A percentile compares a stretch with the other conserved stretches of the same genome.
phyloP scores from a whole-genome alignment of 768 basidiomycete species.

The Psilocybe cyanescens region DNA sequence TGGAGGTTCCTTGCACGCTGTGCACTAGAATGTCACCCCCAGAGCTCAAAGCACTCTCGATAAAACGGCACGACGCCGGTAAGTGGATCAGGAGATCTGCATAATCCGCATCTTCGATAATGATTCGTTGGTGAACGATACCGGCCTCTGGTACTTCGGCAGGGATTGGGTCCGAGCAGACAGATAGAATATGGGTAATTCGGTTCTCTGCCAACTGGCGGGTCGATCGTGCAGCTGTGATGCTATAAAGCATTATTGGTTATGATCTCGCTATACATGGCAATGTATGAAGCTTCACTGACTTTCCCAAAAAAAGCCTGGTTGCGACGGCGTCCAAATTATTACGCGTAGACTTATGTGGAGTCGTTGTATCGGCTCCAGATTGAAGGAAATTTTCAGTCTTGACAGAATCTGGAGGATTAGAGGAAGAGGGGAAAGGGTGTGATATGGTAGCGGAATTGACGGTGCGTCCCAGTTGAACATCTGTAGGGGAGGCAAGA shows the following conservation, averaged over 20 bases:
- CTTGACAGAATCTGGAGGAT: no score
- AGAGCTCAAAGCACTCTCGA: slow-evolving; percentile 57
- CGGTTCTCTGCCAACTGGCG: slow-evolving; percentile 72
- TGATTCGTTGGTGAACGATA: slow-evolving; percentile 69
- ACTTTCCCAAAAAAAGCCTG: slow-evolving; percentile 78
- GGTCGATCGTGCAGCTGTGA: slow-evolving; percentile 71
- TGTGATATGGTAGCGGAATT: no score
- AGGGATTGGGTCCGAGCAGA: slow-evolving; percentile 73
- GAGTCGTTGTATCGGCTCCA: no score
- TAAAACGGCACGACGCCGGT: slow-evolving; percentile 68
- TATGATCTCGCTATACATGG: neutral
- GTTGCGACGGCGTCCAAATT: slow-evolving; percentile 63
- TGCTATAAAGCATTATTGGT: slow-evolving; percentile 38
- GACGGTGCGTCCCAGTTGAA: no score
- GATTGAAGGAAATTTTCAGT: no score
- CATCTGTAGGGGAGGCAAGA: no score
- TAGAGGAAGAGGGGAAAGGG: no score
- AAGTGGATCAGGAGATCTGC: slow-evolving; percentile 70
- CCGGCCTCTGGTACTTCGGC: slow-evolving; percentile 73
- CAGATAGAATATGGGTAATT: slow-evolving; percentile 81
- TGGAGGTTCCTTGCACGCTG: slow-evolving; percentile 66
- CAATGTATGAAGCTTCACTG: slow-evolving; percentile 37
- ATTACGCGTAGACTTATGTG: slow-evolving; percentile 42
- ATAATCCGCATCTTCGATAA: slow-evolving; percentile 70
- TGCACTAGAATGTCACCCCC: slow-evolving; percentile 70